Base-by-base conservation (phyloP, 2,329 filamentous ascomycete species). In the Alternaria sp. region DNA sequence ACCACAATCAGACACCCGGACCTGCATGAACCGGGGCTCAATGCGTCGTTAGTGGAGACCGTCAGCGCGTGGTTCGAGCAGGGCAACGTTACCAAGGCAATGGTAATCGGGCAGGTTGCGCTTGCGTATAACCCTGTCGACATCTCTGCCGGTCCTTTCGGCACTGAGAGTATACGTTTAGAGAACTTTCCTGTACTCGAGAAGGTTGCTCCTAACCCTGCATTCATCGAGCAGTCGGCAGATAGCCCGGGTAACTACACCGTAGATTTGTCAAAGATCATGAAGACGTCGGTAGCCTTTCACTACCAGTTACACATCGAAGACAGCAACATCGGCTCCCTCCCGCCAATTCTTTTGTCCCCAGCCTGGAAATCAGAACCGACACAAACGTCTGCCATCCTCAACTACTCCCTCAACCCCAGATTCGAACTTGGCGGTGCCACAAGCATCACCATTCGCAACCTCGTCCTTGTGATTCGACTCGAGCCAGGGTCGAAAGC, bases 191-290 rank as follows among this genome's bases (percentile, higher is more conserved):
- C 89, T 10, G 86, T 87, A n/a, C 85, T 99, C 6, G 95, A 98
- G 72, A 93, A 92, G 72, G 94, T 99, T 58, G 94, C 93, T 0
- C 93, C 94, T 1, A 99, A 99, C 77, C 92, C 93, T 44, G 92
- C 93, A 59, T 97, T 98, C 79, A 89, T 98, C 53, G 88, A 89
- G 32, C 90, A 93, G 68, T 83, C 86, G 1, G 74, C 84, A 1
- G 87, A 90, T 10, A 89, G 86, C 59, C 86, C 90, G 4, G 94
- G 96, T 60, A 90, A 94, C 74, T 99, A 96, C 80, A 87, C 83
- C 0, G 82, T 99, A 32, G 87, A 94, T 63, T 81, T 95, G 7
- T 84, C 88, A 14, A 88, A 90, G 74, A 86, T 97, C 65, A 81
- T 84, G 63, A 88, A 90, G 70, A 90, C 92, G 2, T 86, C 90